Evolutionary conservation across 805 yeast species (phyloP).

Genomic region (Zygosaccharomyces kombuchaensis): DNA sequence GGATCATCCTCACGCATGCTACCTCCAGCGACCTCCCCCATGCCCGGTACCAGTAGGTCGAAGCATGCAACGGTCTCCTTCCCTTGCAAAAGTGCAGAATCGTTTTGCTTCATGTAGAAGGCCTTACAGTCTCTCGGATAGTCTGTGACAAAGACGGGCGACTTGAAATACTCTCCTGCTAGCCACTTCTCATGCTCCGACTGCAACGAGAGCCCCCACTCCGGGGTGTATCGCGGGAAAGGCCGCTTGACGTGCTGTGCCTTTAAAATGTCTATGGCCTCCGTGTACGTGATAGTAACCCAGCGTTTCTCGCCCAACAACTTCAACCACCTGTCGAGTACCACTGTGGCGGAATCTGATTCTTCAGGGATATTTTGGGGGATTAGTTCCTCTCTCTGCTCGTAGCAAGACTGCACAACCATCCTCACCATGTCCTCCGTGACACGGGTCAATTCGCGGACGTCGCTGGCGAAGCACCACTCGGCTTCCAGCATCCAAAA

Average conservation of each 20-base stretch:
- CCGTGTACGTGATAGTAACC: conserved; percentile 68
- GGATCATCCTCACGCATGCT: conserved; percentile 78
- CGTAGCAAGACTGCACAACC: conserved; percentile 37
- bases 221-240: conserved; percentile 42
- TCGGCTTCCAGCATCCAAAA: conserved; percentile 99
- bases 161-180: conserved; percentile 59
- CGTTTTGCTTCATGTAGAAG: conserved; percentile 76
- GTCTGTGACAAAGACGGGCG: conserved; percentile 85
- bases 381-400: conserved; percentile 24
- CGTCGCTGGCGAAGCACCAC: conserved; percentile 56
- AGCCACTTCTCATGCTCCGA: conserved; percentile 92
- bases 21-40: conserved; percentile 95
- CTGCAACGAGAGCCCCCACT: conserved; percentile 69
- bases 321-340: conserved; percentile 55
- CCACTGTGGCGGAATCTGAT: conserved; percentile 23
- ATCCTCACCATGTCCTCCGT: conserved; percentile 66
- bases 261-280: conserved; percentile 59
- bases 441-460: conserved; percentile 57
- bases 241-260: conserved; percentile 32
- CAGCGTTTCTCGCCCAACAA: conserved; percentile 47
- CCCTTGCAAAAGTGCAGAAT: conserved; percentile 20
- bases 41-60: conserved; percentile 82
- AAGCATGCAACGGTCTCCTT: conserved; percentile 76
- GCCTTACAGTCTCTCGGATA: conserved; percentile 81
- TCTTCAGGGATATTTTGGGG: conserved; percentile 17